These are phyloP conservation scores for Pseudocohnilembus persalinus DNA, from an alignment of 169 alveolate species.

Conservation along the genomic window DNA sequence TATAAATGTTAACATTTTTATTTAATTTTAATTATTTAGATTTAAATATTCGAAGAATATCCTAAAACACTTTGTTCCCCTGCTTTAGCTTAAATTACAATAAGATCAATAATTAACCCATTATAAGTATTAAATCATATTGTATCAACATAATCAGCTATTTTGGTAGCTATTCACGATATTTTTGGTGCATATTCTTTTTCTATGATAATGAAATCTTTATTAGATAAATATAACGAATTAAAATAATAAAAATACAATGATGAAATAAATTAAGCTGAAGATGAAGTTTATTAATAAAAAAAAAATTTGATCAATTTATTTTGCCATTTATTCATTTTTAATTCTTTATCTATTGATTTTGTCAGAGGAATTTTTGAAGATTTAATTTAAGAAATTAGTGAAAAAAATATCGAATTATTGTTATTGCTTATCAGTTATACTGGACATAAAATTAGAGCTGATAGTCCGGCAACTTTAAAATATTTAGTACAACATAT, in stretches of 20 bases:
- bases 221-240: constrained; percentile 4
- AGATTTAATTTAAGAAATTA: neutral
- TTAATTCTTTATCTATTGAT: constrained; percentile 4
- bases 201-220: constrained; percentile 5
- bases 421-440: neutral
- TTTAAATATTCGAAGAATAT: neutral
- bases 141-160: neutral
- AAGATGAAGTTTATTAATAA: neutral
- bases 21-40: neutral
- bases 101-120: neutral
- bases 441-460: constrained; percentile 12
- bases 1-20: no score
- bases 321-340: constrained; percentile 11
- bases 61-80: neutral
- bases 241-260: neutral
- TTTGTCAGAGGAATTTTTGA: constrained; percentile 11
- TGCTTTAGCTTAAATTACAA: neutral
- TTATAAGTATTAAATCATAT: constrained; percentile 3
- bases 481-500: constrained; percentile 4
- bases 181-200: constrained; percentile 4
- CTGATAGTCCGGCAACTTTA: constrained; percentile 2
- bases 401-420: constrained; percentile 5
- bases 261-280: neutral
- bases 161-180: constrained; percentile 14
- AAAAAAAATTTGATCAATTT: constrained; percentile 13